A percentile compares a stretch with the other conserved stretches of the same genome.
Evolutionary conservation across 805 yeast species (phyloP).

Genomic region (Lachancea quebecensis): DNA sequence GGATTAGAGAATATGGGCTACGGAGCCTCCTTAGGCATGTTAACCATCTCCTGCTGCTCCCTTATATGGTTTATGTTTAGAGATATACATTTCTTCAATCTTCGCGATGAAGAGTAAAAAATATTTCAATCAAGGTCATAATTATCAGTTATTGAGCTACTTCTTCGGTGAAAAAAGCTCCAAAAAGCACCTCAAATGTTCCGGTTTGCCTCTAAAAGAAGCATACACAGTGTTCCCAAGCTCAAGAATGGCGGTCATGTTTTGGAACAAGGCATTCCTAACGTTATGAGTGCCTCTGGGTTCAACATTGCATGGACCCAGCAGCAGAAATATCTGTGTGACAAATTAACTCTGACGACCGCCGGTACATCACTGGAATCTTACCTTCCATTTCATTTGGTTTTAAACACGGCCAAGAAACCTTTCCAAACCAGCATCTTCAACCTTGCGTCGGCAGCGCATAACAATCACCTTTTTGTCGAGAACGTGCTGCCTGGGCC

Average conservation of each 20-base stretch:
- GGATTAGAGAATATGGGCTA: no score
- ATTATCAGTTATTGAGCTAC: no score
- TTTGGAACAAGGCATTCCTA: slow-evolving; percentile 23
- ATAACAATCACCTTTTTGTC: slow-evolving; percentile 85
- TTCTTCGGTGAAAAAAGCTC: no score
- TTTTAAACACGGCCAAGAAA: slow-evolving; percentile 58
- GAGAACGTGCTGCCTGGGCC: slow-evolving; percentile 38
- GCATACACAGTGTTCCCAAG: slow-evolving; percentile 30
- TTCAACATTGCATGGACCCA: slow-evolving; percentile 74
- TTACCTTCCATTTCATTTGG: slow-evolving; percentile 64
- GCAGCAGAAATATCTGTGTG: slow-evolving; percentile 60
- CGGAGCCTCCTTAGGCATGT: no score
- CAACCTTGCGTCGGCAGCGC: slow-evolving; percentile 85
- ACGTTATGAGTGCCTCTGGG: slow-evolving; percentile 38
- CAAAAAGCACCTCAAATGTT: slow-evolving; percentile 11
- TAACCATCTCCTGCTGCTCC: no score
- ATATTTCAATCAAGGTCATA: no score
- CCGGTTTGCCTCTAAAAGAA: slow-evolving; percentile 18
- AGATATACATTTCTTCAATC: no score
- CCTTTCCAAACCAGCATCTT: slow-evolving; percentile 59
- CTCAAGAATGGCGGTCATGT: slow-evolving; percentile 16
- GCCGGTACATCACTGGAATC: slow-evolving; percentile 77
- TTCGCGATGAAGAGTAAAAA: no score
- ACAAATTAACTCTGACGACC: slow-evolving; percentile 55
- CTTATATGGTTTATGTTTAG: no score